Percentiles rank a stretch among this genome's conserved stretches.
These are phyloP conservation scores for Colletotrichum scovillei DNA, from an alignment of 2,329 filamentous ascomycete species.

Conservation along the genomic window DNA sequence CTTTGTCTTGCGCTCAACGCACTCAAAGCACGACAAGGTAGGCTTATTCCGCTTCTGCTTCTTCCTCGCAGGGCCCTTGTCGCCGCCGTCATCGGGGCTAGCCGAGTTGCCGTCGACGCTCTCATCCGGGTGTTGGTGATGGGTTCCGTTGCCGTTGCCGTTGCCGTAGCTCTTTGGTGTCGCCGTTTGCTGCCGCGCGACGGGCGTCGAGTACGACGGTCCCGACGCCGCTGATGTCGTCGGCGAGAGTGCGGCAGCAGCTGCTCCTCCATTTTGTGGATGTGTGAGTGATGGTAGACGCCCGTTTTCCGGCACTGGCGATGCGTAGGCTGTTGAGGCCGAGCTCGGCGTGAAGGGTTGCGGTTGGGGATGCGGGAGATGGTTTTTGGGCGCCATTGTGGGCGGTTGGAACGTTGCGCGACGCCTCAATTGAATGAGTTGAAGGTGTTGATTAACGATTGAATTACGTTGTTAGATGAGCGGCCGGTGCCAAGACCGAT, in stretches of 20 bases:
- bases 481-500: not conserved
- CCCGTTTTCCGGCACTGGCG: constrained; percentile 23
- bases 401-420: not conserved
- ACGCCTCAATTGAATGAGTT: no score
- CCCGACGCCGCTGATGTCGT: not conserved
- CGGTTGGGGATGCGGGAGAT: not conserved
- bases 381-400: constrained; percentile 13
- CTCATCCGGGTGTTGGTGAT: constrained; percentile 2
- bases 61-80: constrained; percentile 63
- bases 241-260: not conserved
- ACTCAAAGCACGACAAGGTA: constrained; percentile 82
- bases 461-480: not conserved
- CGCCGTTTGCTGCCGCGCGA: not conserved
- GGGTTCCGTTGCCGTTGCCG: not conserved
- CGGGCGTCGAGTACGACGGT: not conserved
- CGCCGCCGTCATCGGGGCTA: constrained; percentile 27
- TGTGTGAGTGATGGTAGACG: constrained; percentile 8
- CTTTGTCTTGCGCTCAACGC: constrained; percentile 86
- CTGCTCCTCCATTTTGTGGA: not conserved
- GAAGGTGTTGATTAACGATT: no score
- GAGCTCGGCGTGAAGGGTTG: constrained; percentile 22
- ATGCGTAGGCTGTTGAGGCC: constrained; percentile 26
- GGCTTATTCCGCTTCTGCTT: constrained; percentile 90
- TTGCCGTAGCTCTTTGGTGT: not conserved
- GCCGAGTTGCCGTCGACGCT: constrained; percentile 16